Evolutionary conservation across 495 filamentous ascomycete genomes (phyloP), one percentile per base, ranked within the genome.

Genomic region (Patellaria atrata): DNA sequence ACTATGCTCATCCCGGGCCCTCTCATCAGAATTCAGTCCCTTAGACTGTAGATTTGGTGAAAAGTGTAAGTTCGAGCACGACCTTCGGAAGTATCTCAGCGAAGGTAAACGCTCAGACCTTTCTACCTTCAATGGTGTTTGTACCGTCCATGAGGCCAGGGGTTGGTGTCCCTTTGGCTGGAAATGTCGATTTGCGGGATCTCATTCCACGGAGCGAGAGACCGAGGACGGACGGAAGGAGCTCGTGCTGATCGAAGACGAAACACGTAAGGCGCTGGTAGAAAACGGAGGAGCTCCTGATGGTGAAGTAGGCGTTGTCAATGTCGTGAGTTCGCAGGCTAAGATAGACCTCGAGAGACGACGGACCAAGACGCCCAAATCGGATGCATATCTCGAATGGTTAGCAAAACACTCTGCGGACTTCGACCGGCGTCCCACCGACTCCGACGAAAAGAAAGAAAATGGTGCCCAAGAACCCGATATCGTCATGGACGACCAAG

Each of bases 111-210:
- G 82, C 20, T 69, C 70, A 31, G 82, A 94, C 45, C 64, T 96
- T 7, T 63, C 63, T 0, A 81, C 78, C 0, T 74, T 91, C 40
- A 61, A 60, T 34, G 77, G 82, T 0, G 55, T 75, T 15, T 97
- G 89, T 51, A 85, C 86, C 0, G 66, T 86, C 10, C 93, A 68
- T 59, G 75, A 84, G 45, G 66, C 61, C 6, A 64, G 70, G 17
- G 91, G 89, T 21, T 70, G 62, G 44, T 97, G 89, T 47, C 57
- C 61, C 33, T 68, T 74, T 11, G 89, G 89, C 1, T 97, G 86
- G 85, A 91, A 79, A 48, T 97, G 89, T 53, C 80, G 87, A 9
- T 84, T 92, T 48, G 76, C 81, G 11, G 64, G 63, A 32, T 83
- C 79, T 23, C 89, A 97, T 54, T 80, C 77, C 40, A 64, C 72